Evolutionary conservation across 176 grass and related monocot genomes (phyloP).

Genomic region (Calamus simplicifolius): DNA sequence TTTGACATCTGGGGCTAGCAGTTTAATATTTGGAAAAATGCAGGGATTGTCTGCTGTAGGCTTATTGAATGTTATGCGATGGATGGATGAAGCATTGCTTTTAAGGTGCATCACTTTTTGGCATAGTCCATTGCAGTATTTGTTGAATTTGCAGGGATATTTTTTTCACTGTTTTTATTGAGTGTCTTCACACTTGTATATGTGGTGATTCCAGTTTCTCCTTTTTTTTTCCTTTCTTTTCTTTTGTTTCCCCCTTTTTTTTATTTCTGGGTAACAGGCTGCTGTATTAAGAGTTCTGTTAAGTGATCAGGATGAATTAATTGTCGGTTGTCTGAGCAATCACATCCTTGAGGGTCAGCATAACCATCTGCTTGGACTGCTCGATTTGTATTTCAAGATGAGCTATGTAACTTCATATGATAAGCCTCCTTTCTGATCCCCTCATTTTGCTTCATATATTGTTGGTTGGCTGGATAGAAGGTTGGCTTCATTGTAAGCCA

Average conservation of each 20-base stretch:
- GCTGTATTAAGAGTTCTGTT: constrained; percentile 40
- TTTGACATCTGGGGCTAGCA: background rate
- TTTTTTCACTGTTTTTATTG: constrained; percentile 4
- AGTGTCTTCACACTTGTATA: constrained; percentile 17
- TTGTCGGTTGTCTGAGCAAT: constrained; percentile 20
- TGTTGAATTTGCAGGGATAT: background rate
- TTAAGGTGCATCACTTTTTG: constrained; percentile 18
- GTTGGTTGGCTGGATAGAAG: constrained; percentile 4
- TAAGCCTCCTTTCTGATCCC: constrained; percentile 3
- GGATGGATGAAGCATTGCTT: constrained; percentile 9
- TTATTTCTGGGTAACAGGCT: background rate
- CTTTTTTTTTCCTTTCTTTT: background rate
- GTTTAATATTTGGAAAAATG: constrained; percentile 6
- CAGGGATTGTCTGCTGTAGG: constrained; percentile 24
- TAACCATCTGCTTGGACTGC: constrained; percentile 11
- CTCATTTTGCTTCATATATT: constrained; percentile 6
- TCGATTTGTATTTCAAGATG: constrained; percentile 36
- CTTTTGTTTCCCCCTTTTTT: background rate
- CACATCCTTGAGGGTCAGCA: constrained; percentile 17
- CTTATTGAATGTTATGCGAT: constrained; percentile 5
- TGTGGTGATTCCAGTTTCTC: constrained; percentile 13
- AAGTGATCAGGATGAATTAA: constrained; percentile 19
- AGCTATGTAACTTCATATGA: constrained; percentile 23
- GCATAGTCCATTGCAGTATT: constrained; percentile 1
- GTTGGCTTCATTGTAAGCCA: constrained; percentile 8